Evolutionary conservation across 1,139 yeast genomes (phyloP), one percentile per base, ranked within the genome.

Genomic region (Scheffersomyces segobiensis): DNA sequence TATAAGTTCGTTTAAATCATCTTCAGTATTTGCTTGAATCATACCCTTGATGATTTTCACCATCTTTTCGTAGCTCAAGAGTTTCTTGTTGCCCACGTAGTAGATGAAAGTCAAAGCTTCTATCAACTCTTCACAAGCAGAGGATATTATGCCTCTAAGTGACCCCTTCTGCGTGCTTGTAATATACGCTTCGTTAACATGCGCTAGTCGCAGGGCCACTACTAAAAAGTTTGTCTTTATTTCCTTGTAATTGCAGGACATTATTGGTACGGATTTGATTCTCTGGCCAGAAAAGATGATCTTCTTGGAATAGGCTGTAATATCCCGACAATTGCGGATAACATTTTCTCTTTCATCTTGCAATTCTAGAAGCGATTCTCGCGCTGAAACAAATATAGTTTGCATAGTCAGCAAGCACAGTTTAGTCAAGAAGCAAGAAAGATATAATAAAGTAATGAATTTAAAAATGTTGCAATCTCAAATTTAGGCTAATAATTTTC

Each of bases 31-130:
- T 19, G 54, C 50, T 17, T 18, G n/a, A 6, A 46, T 32, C 50
- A 48, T 48, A 14, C 50, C n/a, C 20, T 57, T 54, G 8, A 69
- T 59, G 32, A 69, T 57, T 24, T 32, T 21, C 39, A 66, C 32
- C 55, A 72, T 66, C 52, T 55, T 52, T 5, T 56, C 59, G 58
- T 63, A 73, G 1, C 62, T 49, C 57, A 72, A 54, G 32, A 73
- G 62, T 4, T 58, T 57, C 19, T 59, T 59, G 47, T 60, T 62
- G 56, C 61, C 55, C 18, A 71, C 63, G 61, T 67, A 79, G 54
- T 70, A 69, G 53, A 69, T 70, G 62, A 79, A 78, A 1, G 78
- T 71, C 56, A 75, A 65, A 8, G 79, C 81, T 59, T 79, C 83
- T 42, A 77, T 69, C 70, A 72, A 68, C 63, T 79, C 83, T 59